Conservation (phyloP, 306 rosid genomes). For the Delonix regia region DNA sequence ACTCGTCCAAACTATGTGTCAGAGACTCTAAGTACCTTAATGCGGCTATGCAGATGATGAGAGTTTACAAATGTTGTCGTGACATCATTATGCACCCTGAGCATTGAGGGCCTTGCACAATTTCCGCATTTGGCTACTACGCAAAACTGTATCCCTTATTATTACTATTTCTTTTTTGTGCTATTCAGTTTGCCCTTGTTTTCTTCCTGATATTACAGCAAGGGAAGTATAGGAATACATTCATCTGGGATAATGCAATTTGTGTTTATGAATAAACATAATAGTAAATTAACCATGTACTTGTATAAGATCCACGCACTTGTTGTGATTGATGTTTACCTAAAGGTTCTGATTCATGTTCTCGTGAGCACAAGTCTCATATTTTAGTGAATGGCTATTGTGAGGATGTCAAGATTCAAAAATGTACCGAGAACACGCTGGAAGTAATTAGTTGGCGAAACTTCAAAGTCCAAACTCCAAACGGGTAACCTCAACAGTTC, state of each 20-base stretch:
- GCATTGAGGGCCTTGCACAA: slow-evolving; percentile 17
- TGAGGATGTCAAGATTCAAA: not conserved
- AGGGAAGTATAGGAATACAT: not conserved
- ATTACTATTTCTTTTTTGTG: too few relatives aligned
- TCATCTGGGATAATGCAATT: slow-evolving; percentile 4
- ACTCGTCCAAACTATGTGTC: slow-evolving; percentile 4
- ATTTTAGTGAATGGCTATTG: not conserved
- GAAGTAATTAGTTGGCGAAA: not conserved
- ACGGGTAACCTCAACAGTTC: not conserved
- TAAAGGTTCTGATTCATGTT: not conserved
- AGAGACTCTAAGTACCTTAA: not conserved
- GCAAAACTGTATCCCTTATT: too few relatives aligned
- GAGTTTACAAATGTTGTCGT: slow-evolving; percentile 3
- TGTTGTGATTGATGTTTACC: not conserved
- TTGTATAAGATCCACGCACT: not conserved
- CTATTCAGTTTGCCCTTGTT: too few relatives aligned
- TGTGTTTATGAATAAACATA: not conserved
- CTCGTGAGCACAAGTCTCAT: not conserved
- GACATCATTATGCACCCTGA: slow-evolving; percentile 11
- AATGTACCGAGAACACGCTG: not conserved
- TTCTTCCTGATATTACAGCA: too few relatives aligned
- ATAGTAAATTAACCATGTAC: not conserved
- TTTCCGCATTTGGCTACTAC: slow-evolving; percentile 2
- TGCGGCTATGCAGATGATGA: slow-evolving; percentile 8
- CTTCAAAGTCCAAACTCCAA: too few relatives aligned